These are phyloP conservation scores for Chrysanthemum seticuspe DNA, from an alignment of 129 eudicot genomes.

Conservation along the genomic window DNA sequence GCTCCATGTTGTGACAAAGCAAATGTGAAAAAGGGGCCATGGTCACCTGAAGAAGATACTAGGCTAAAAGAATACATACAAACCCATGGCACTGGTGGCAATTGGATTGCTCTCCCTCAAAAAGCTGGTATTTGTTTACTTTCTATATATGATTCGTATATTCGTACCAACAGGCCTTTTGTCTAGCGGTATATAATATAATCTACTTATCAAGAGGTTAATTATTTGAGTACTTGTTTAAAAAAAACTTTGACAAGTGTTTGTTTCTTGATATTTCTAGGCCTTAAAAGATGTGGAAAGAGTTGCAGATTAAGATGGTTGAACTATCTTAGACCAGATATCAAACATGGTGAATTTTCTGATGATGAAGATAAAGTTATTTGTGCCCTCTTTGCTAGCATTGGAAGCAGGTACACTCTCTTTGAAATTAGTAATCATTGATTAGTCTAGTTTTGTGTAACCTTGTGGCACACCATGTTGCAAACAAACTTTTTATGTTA, in stretches of 20 bases:
- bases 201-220: not conserved
- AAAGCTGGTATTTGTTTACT: conserved; percentile 52
- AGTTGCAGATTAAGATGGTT: conserved; percentile 91
- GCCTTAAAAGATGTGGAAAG: conserved; percentile 71
- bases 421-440: not conserved
- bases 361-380: conserved; percentile 90
- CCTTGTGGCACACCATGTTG: too few relatives aligned
- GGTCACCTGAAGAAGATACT: conserved; percentile 83
- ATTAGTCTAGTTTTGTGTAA: not conserved
- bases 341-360: conserved; percentile 91
- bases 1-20: conserved; percentile 86
- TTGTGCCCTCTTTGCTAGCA: conserved; percentile 74
- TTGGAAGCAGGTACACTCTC: conserved; percentile 82
- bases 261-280: conserved; percentile 29
- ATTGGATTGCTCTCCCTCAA: conserved; percentile 78
- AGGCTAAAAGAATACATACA: conserved; percentile 60
- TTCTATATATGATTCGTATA: too few relatives aligned
- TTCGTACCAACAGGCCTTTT: too few relatives aligned
- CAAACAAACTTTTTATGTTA: not conserved
- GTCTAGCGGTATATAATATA: too few relatives aligned
- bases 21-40: conserved; percentile 77
- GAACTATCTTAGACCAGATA: conserved; percentile 86
- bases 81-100: conserved; percentile 68
- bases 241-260: not conserved
- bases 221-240: not conserved